Conservation (phyloP, 2,329 filamentous ascomycete species). For the Stagonosporopsis cucurbitacearum region DNA sequence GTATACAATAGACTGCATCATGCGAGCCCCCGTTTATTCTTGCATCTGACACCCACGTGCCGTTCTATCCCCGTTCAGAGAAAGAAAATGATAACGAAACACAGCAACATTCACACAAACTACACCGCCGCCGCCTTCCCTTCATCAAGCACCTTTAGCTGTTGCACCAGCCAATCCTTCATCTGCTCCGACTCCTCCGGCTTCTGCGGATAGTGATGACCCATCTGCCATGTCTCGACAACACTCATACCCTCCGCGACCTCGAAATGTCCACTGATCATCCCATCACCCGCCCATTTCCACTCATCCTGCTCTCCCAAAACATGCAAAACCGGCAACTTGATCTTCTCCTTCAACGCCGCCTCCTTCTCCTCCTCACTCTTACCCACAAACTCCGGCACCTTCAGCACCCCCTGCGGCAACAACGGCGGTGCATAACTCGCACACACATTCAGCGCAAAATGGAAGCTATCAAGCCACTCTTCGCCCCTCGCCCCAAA, state of each 20-base stretch:
- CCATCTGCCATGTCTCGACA: constrained; percentile 39
- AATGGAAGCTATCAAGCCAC: constrained; percentile 25
- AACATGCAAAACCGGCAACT: constrained; percentile 42
- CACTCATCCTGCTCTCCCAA: constrained; percentile 45
- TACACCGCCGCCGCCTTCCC: background rate
- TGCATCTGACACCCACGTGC: background rate
- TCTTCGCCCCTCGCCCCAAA: constrained; percentile 17
- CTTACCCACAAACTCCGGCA: constrained; percentile 5
- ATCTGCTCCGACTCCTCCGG: constrained; percentile 42
- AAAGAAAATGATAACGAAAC: background rate
- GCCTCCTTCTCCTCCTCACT: constrained; percentile 16
- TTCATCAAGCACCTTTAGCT: constrained; percentile 5
- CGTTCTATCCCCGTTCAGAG: background rate
- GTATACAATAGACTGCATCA: background rate
- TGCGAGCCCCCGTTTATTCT: background rate
- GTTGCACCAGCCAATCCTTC: constrained; percentile 33
- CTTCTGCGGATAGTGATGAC: constrained; percentile 46
- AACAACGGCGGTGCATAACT: constrained; percentile 41
- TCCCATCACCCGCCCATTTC: constrained; percentile 38
- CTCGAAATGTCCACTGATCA: constrained; percentile 41
- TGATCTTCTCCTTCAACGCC: constrained; percentile 28
- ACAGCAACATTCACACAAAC: background rate
- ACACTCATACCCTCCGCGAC: constrained; percentile 32
- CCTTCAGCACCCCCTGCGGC: constrained; percentile 19
- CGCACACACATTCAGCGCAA: constrained; percentile 35